Evolutionary conservation across 1,139 yeast species (phyloP), one percentile per base, ranked within the genome.

Genomic region (Trichomonascaceae sp.): DNA sequence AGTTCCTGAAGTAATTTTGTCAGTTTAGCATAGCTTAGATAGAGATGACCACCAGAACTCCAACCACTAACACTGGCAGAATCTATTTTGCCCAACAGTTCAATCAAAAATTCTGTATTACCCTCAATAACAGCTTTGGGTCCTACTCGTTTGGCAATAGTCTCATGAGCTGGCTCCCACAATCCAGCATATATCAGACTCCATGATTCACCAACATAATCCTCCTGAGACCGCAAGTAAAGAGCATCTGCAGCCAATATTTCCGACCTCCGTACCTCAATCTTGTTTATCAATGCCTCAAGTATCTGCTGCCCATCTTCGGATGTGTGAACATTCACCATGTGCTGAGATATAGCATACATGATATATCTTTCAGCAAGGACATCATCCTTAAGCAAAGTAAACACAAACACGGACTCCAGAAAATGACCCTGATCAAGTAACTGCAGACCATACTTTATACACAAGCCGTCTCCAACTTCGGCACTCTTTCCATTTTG

Each of bases 111-210:
- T 2, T 65, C 67, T 8, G 78, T 64, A 3, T 68, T 63, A 4
- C 70, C 66, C 8, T 75, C 72, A 30, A 87, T 77, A 32, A 84
- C 78, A 27, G 82, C 76, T 47, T 69, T 63, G 10, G 98, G 97
- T 0, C 93, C 97, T 43, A 90, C 84, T 15, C 75, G 68, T 2
- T 71, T 64, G 2, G 82, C 64, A 3, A 87, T 72, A 0, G 81
- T 73, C 1, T 70, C 68, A 62, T 87, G 95, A 0, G 96, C 96
- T 47, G 80, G 82, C 1, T 71, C 74, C 75, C 81, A 81, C 50
- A 78, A 67, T 15, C 72, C 73, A 0, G 96, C 96, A n/a, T 74
- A 75, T 2, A 88, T 69, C 50, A 86, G 77, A 20, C 84, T 80
- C 50, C 77, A 74, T 1, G 84, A 81, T 59, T 89, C 91, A 9